Evolutionary conservation across 192 early-diverging fungal species (phyloP), one percentile per base, ranked within the genome.

Genomic region (Mortierella antarctica): DNA sequence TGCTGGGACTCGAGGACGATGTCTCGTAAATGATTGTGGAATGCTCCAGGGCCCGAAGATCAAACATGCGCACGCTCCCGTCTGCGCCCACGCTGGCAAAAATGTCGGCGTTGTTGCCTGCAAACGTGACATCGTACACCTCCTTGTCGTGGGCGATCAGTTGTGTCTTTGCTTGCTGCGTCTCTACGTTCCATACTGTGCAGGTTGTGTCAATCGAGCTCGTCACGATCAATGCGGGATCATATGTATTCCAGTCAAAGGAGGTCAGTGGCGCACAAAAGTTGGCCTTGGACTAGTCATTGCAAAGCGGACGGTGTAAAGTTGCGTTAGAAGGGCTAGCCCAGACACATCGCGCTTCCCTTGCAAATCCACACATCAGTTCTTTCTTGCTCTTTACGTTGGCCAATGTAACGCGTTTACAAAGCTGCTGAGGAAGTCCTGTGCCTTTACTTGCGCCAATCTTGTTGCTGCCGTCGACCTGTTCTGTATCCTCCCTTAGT

Each of bases 51-150:
- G 94, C 85, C 61, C 98, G 93, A 54, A 98, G 86, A 86, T 99
- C 98, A 86, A 99, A 99, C 92, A 97, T 93, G 18, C 98, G 91
- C 39, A 99, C 92, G 13, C 94, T 96, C 3, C 98, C 98, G 79
- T 99, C 98, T 4, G 96, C 97, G n/a, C 97, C 97, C 20, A 97
- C 98, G 74, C 94, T 96, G 6, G 94, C 97, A 92, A 99, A 99
- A 15, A 95, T 91, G 65, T 99, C 92, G 15, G 88, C 74, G 23
- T 91, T 93, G 57, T 92, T 91, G 40, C 91, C 84, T 39, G 93
- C 89, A 87, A 98, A 99, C 13, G 94, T 91, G n/a, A 99, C 98
- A 78, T 99, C 98, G 84, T 93, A 98, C 18, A 99, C 98, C 65
- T 99, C 97, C 59, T 92, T 90, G 83, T 99, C 98, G 78, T 99